phyloP scores from a whole-genome alignment of 352 stramenopile genomes.

The Peronospora destructor region DNA sequence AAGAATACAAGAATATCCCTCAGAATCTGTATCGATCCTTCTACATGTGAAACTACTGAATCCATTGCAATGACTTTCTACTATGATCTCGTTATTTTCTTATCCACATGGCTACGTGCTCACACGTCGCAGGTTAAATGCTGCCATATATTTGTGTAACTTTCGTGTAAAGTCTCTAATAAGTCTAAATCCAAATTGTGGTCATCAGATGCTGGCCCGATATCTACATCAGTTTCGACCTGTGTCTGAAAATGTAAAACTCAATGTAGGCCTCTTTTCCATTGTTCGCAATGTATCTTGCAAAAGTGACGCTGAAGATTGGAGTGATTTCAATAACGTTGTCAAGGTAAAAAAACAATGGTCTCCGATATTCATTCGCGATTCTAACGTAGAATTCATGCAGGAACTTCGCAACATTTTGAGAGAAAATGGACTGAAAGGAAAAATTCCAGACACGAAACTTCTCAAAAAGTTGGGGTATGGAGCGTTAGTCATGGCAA shows the following conservation, averaged over 20 bases:
- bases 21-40: too few species aligned
- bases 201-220: slow-evolving; percentile 14
- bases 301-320: slow-evolving; percentile 25
- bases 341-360: slow-evolving; percentile 38
- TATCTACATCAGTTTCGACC: slow-evolving; percentile 19
- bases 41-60: too few species aligned
- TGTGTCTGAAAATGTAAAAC: slow-evolving; percentile 1
- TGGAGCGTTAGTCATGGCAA: slow-evolving; percentile 51
- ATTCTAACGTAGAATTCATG: slow-evolving; percentile 3
- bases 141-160: slow-evolving; percentile 6
- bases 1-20: too few species aligned
- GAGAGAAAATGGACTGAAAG: slow-evolving; percentile 34
- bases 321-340: slow-evolving; percentile 55
- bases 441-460: slow-evolving; percentile 56
- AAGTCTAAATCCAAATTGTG: slow-evolving; percentile 7
- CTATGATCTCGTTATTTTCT: too few species aligned
- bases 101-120: background rate
- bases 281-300: slow-evolving; percentile 8
- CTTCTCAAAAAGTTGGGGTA: slow-evolving; percentile 64
- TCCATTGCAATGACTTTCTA: too few species aligned
- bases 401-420: slow-evolving; percentile 64
- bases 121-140: slow-evolving; percentile 27
- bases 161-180: background rate
- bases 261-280: slow-evolving; percentile 1
- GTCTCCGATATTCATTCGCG: slow-evolving; percentile 1